Evolutionary conservation across 2,329 filamentous ascomycete genomes (phyloP), one percentile per base, ranked within the genome.

Genomic region (Coniochaeta sp.): DNA sequence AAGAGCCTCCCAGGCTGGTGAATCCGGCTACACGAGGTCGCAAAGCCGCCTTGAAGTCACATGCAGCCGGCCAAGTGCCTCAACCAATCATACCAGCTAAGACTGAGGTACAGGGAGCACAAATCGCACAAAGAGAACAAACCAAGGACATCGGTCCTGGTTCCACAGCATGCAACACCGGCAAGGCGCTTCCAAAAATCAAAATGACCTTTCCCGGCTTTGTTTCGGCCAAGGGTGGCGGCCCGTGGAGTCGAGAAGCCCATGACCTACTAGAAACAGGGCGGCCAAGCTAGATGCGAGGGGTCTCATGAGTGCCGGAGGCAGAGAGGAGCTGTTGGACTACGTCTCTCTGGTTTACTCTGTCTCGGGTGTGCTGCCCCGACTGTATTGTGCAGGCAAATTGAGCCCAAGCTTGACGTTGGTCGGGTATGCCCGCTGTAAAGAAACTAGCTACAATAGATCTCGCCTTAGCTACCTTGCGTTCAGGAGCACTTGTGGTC

Each of bases 181-280:
- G 7, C 26, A 60, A 63, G 54, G 64, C 66, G 60, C 62, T 67
- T 9, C 65, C 67, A 2, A 70, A 67, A 44, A 63, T 64, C 52
- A 69, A 60, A 62, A 68, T 64, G 63, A 64, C 62, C n/a, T 68
- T 79, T 61, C 74, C 77, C 11, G 76, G 75, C 1, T 81, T 82
- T 60, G 72, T 72, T 1, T 80, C 75, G 66, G 79, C 77, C 3
- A 83, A 81, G 64, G 75, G 47, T 17, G 64, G 82, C 17, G 87
- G 87, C 2, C 83, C 88, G 0, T 90, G 88, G 88, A 89, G 86
- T 65, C 81, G 79, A 26, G 87, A 90, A 68, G 87, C 88, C 0
- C 79, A 83, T 64, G 88, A 90, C 69, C 68, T 90, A 55, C 81
- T 90, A 63, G 85, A 83, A 40, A 81, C 76, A 67, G 84, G 79